Evolutionary conservation across 345 rosid species (phyloP), one percentile per base, ranked within the genome.

Genomic region (Gossypium stocksii): DNA sequence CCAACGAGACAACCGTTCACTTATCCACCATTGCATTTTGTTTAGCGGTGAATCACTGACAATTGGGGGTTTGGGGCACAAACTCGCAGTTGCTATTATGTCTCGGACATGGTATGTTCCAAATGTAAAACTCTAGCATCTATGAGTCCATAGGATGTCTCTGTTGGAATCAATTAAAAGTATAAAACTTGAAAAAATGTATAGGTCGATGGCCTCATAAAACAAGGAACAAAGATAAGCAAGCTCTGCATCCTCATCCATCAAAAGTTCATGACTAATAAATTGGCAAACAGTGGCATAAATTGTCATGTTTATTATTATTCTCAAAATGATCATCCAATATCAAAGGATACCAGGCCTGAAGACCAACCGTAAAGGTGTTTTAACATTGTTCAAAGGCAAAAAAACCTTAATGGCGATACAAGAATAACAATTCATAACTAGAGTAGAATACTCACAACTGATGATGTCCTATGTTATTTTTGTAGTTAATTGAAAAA

Each of bases 31-130:
- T 64, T 76, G 29, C 60, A 15, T 65, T 74, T 22, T 81, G 41
- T 5, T 49, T 70, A 94, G 97, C 34, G 95, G 88, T 48, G 97
- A 94, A 70, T 80, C 93, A 16, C 82, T 92, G 90, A 94, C 98
- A 4, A 95, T 94, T 60, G 91, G 82, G 79, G 83, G 77, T 97
- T 97, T 6, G 98, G 98, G 77, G 87, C 97, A 9, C 98, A 94
- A 74, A 92, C 97, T n/a, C 97, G 97, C 72, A 94, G 98, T 73
- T 94, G 92, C 86, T 94, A 97, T 74, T 94, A 85, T 66, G 97
- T 94, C 27, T 91, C 97, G 71, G 98, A 94, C 86, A 88, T 94
- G 95, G 98, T 90, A 82, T 2, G 83, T n/a, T 25, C 29, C 17
- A 58, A 2, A 5, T 17, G 45, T n/a, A 19, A 25, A 17, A 12